A percentile compares a stretch with the other conserved stretches of the same genome.
Evolutionary conservation across 495 filamentous ascomycete species (phyloP).

Genomic region (Talaromyces nanjingensis): DNA sequence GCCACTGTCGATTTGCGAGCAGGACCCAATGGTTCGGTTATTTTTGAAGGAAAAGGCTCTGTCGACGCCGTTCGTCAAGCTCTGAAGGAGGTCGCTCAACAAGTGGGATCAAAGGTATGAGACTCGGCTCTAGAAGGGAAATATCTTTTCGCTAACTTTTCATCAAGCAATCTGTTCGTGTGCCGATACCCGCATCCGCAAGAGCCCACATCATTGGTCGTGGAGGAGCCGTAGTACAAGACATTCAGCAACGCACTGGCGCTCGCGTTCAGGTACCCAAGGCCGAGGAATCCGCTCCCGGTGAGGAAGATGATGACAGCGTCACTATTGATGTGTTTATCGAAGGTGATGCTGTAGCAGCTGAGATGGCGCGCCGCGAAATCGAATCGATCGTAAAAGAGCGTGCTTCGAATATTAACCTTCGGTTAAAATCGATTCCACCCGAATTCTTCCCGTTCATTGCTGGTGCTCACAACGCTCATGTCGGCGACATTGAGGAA

Average conservation of each 20-base stretch:
- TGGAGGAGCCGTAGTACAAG: slow-evolving; percentile 81
- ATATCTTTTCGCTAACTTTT: slow-evolving; percentile 11
- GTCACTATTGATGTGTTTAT: slow-evolving; percentile 75
- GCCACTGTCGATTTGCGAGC: slow-evolving; percentile 71
- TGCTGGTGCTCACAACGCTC: slow-evolving; percentile 67
- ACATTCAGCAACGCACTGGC: slow-evolving; percentile 75
- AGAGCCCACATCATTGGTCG: slow-evolving; percentile 87
- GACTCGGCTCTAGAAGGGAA: slow-evolving; percentile 3
- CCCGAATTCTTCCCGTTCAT: slow-evolving; percentile 96
- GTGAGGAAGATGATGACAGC: slow-evolving; percentile 61
- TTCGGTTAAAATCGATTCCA: slow-evolving; percentile 72
- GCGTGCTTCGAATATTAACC: slow-evolving; percentile 69
- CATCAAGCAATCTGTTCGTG: slow-evolving; percentile 58
- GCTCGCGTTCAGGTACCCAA: slow-evolving; percentile 86
- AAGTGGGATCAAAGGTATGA: slow-evolving; percentile 75
- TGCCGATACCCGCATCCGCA: slow-evolving; percentile 75
- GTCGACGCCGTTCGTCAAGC: slow-evolving; percentile 71
- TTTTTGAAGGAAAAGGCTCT: slow-evolving; percentile 76
- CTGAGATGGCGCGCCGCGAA: slow-evolving; percentile 69
- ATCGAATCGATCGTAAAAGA: slow-evolving; percentile 82
- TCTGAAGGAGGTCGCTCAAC: slow-evolving; percentile 74
- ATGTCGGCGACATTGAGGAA: slow-evolving; percentile 61
- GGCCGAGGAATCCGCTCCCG: slow-evolving; percentile 48
- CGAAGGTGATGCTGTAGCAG: slow-evolving; percentile 83
- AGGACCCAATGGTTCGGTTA: slow-evolving; percentile 56